Evolutionary conservation across 1,284 basidiomycete species (phyloP).

Genomic region (Cryptococcus sp.): DNA sequence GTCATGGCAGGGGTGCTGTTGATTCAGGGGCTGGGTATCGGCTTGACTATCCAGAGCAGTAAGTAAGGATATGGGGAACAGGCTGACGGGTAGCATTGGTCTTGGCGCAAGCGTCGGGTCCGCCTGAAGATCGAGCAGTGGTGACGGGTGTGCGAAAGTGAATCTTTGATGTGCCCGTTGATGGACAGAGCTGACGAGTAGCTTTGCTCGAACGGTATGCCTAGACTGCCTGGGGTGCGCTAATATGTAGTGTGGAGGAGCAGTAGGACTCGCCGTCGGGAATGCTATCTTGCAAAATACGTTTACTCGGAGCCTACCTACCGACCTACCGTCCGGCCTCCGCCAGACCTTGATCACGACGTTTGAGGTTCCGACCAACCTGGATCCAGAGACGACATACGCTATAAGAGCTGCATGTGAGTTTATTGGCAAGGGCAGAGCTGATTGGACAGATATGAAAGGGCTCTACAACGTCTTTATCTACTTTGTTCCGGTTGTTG

Average conservation of each 20-base stretch:
- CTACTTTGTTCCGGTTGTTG: conserved; percentile 19
- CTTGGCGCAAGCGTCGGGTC: conserved; percentile 27
- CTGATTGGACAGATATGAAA: conserved; percentile 13
- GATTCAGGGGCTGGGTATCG: conserved; percentile 33
- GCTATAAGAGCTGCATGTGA: not conserved
- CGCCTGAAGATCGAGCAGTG: conserved; percentile 22
- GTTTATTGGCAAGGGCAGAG: conserved; percentile 2
- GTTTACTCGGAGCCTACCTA: conserved; percentile 14
- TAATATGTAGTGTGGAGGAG: conserved; percentile 17
- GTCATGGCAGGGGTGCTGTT: conserved; percentile 19
- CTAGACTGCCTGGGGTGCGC: not conserved
- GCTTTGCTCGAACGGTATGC: conserved; percentile 16
- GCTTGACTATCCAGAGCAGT: conserved; percentile 29
- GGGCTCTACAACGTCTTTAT: conserved; percentile 23
- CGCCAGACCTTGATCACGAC: conserved; percentile 1
- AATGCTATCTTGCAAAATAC: conserved; percentile 22
- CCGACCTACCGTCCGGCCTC: conserved; percentile 1
- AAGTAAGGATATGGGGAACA: not conserved
- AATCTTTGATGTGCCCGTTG: conserved; percentile 1
- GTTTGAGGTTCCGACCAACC: conserved; percentile 7
- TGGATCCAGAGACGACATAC: not conserved
- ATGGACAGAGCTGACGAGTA: not conserved
- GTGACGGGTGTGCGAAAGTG: conserved; percentile 27
- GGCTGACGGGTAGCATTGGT: conserved; percentile 19
- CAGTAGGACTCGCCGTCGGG: conserved; percentile 20